These are phyloP conservation scores for Kwoniella mangroviensis DNA, from an alignment of 768 basidiomycete species.

Conservation along the genomic window DNA sequence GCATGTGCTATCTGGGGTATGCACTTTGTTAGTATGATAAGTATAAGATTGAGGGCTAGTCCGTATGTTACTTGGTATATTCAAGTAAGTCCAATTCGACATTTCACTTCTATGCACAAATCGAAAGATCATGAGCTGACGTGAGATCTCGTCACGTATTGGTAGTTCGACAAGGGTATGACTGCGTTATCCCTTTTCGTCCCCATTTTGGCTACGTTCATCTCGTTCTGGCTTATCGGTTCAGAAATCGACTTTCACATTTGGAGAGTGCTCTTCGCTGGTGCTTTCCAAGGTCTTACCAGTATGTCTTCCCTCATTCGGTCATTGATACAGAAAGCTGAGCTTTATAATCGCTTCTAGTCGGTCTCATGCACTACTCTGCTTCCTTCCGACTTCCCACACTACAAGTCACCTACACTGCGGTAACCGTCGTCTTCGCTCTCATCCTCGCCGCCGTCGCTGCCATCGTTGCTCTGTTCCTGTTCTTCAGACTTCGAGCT, in stretches of 20 bases:
- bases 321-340: conserved; percentile 16
- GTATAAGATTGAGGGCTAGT: conserved; percentile 43
- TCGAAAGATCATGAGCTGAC: conserved; percentile 1
- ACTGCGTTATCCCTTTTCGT: conserved; percentile 58
- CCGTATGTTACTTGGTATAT: conserved; percentile 54
- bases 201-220: conserved; percentile 51
- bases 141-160: not conserved
- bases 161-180: conserved; percentile 55
- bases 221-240: conserved; percentile 57
- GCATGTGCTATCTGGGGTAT: conserved; percentile 57
- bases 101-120: not conserved
- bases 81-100: conserved; percentile 34
- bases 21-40: conserved; percentile 57
- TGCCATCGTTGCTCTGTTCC: conserved; percentile 53
- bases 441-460: conserved; percentile 56
- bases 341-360: conserved; percentile 15
- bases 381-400: conserved; percentile 55
- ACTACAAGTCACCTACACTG: conserved; percentile 43
- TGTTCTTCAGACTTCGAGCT: conserved; percentile 56
- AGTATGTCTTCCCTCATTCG: conserved; percentile 34
- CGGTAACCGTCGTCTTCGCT: conserved; percentile 55
- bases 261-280: conserved; percentile 50
- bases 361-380: conserved; percentile 57
- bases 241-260: conserved; percentile 47
- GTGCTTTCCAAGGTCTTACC: conserved; percentile 54